These are phyloP conservation scores for Colletotrichum horii DNA, from an alignment of 2,329 filamentous ascomycete species.

Conservation along the genomic window DNA sequence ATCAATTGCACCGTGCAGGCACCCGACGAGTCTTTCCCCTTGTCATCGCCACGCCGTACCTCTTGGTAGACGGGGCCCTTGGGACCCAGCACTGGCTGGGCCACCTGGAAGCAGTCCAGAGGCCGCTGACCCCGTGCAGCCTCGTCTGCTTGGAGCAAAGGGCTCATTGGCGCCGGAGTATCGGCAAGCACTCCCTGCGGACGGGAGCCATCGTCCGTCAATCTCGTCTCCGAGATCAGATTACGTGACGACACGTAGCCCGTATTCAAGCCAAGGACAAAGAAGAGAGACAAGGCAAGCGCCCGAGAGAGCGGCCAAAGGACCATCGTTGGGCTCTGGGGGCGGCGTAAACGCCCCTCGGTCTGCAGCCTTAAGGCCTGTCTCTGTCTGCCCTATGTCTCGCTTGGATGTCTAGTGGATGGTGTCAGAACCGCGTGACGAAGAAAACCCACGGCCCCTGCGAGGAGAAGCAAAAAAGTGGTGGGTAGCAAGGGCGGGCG, in stretches of 20 bases:
- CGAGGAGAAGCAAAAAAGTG: not conserved
- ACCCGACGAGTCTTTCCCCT: slow-evolving; percentile 21
- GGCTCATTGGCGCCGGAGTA: not conserved
- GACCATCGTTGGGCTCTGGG: not conserved
- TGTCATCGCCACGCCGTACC: slow-evolving; percentile 20
- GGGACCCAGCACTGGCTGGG: slow-evolving; percentile 66
- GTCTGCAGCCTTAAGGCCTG: slow-evolving; percentile 12
- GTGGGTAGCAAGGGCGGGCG: not conserved
- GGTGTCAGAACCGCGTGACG: slow-evolving; percentile 16
- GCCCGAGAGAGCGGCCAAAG: not conserved
- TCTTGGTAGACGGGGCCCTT: slow-evolving; percentile 32
- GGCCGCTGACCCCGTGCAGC: not conserved
- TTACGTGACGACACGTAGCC: slow-evolving; percentile 8
- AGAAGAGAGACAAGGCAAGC: slow-evolving; percentile 8
- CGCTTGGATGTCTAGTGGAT: not conserved
- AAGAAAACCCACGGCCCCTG: not conserved
- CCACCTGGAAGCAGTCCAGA: slow-evolving; percentile 72
- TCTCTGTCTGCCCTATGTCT: not conserved
- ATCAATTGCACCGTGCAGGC: slow-evolving; percentile 66
- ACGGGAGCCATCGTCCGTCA: slow-evolving; percentile 2
- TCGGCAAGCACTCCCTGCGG: slow-evolving; percentile 9
- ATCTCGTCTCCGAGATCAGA: not conserved
- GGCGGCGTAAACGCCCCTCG: not conserved
- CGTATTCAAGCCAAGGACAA: slow-evolving; percentile 10
- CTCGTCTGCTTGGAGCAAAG: not conserved